Evolutionary conservation across 495 filamentous ascomycete species (phyloP), one percentile per base, ranked within the genome.

Genomic region (Hypoxylon lenormandii): DNA sequence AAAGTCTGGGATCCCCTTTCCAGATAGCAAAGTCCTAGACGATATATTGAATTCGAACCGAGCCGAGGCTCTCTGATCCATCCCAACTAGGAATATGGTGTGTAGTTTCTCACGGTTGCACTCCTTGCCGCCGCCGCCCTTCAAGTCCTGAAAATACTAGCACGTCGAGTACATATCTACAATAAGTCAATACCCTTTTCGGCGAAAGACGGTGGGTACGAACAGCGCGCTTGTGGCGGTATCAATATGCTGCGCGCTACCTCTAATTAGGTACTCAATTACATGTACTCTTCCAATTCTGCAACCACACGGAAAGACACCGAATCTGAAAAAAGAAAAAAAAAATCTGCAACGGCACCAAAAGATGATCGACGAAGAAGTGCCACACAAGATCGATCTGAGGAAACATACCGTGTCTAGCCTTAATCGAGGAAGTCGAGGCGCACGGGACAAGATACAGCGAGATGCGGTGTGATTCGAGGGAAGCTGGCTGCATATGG

Each of bases 401-500:
- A 28, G 15, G 42, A 7, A 18, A 3, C 15, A 19, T 21, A 21
- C 2, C 16, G 7, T 46, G 3, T 46, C 43, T 46, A 46, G 43
- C 30, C 30, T 33, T 33, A 8, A 33, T 33, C 6, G 30, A 33
- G 30, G 10, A 33, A 33, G 30, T 46, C 15, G 43, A 46, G 15
- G 3, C 8, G 43, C 8, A 46, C 15, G 15, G 10, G 19, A 21
- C 43, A 18, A 46, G 43, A 46, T 46, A 5, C 43, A 6, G 5
- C 16, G 19, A 16, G 30, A 51, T 56, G 60, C 60, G 54, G 63
- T 59, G 54, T 66, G 63, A 66, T 66, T 59, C 55, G 54, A 58
- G 36, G 54, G 54, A 26, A 23, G 23, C 23, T 28, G 40, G 53
- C 47, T 66, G 63, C 63, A 66, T 51, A n/a, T n/a, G n/a, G n/a